Base-by-base conservation (phyloP, 306 rosid species). In the Cajanus cajan region DNA sequence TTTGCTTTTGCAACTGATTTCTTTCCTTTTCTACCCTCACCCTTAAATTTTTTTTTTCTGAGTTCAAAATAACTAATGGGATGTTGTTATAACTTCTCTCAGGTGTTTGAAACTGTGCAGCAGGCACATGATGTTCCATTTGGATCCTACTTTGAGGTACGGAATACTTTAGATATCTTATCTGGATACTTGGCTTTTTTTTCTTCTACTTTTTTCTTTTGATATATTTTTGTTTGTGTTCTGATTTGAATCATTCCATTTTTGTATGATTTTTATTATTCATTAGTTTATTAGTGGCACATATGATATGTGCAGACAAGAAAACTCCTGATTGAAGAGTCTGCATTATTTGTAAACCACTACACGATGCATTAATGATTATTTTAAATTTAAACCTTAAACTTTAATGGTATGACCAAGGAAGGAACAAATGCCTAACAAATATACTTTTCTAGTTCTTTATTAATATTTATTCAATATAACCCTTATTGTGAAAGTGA, bases 51-150 rank as follows among this genome's bases (percentile, higher is more conserved):
- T 10, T 63, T 16, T 43, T 62, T 24, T 19, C 51, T 18, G 40
- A 37, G 33, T 62, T 59, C 33, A 10, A 51, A 63, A 24, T 52
- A 75, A 64, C 52, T 74, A 25, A 44, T 62, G 66, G 54, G 13
- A 18, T 39, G 73, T 58, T 52, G 31, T 64, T 82, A 59, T 70
- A 82, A 50, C 43, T 63, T 80, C 43, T 78, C 78, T 57, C 82
- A 95, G 98, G 96, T 92, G 80, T 92, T 92, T 78, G 98, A 95
- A 84, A 92, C 95, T 11, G 98, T 95, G 66, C 98, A 92, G 80
- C 95, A 92, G 68, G 98, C 98, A n/a, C 98, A 91, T 78, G 98
- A 95, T 86, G 98, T 95, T 77, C 98, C 98, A 63, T 92, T 92
- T 78, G 98, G 98, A 72, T 89, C 98, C 31, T 87, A 84, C 82